These are phyloP conservation scores for Herpomyces periplanetae DNA, from an alignment of 2,329 filamentous ascomycete genomes.

Conservation along the genomic window DNA sequence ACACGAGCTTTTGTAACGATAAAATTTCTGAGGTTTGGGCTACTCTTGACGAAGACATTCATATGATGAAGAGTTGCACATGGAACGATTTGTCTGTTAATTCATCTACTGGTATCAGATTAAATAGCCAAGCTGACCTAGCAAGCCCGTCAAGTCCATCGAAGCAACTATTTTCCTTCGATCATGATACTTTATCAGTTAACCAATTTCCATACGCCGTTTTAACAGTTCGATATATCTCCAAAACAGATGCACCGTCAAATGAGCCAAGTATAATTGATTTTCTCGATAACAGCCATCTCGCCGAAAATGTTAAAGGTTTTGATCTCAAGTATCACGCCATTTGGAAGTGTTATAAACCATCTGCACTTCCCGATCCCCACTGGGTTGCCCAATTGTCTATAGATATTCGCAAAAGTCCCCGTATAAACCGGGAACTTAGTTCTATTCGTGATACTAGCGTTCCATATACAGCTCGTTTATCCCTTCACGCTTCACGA, in stretches of 20 bases:
- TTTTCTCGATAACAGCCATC: conserved; percentile 10
- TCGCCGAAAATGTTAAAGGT: conserved; percentile 13
- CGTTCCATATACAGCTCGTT: too few relatives aligned
- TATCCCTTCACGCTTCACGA: too few relatives aligned
- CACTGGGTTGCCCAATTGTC: too few relatives aligned
- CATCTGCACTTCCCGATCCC: too few relatives aligned
- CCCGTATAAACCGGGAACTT: too few relatives aligned
- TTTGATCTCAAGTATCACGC: conserved; percentile 15
- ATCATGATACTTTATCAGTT: too few relatives aligned
- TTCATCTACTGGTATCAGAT: conserved; percentile 4
- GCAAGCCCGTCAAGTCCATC: background rate
- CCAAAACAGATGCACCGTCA: too few relatives aligned
- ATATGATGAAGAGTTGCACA: conserved; percentile 7
- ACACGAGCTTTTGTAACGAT: conserved; percentile 11
- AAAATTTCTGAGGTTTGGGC: conserved; percentile 10
- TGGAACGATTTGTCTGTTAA: conserved; percentile 1
- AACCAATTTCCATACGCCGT: conserved; percentile 12
- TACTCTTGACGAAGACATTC: conserved; percentile 11
- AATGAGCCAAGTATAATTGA: conserved; percentile 8
- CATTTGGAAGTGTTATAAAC: conserved; percentile 11
- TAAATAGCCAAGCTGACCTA: conserved; percentile 3
- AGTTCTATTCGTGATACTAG: too few relatives aligned
- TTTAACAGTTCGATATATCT: conserved; percentile 12
- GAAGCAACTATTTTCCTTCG: background rate
- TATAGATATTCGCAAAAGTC: too few relatives aligned